Base-by-base conservation (phyloP, 2,329 filamentous ascomycete genomes). In the Cladophialophora chaetospira region DNA sequence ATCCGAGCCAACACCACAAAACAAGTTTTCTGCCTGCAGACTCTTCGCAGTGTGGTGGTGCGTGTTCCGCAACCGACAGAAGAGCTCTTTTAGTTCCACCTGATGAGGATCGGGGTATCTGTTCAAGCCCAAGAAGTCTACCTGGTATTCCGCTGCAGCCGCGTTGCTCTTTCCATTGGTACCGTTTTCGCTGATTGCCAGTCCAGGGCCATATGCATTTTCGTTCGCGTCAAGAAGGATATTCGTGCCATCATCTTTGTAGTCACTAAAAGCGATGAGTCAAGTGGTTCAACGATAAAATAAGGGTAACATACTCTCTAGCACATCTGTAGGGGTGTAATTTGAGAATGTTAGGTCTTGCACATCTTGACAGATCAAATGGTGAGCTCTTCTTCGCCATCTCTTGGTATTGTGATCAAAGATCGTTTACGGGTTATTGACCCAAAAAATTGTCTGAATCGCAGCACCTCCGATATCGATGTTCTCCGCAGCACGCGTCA, bases 71-170 rank as follows among this genome's bases (percentile, higher is more conserved):
- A 97, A 81, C 60, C 84, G 77, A 81, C 93, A 97, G 58, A 99
- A 85, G 40, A 87, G 82, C 73, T 91, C 84, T 75, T 99, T 99
- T 63, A 99, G 82, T 26, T 88, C 84, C 65, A 81, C 76, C 74
- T 99, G 94, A 82, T 99, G 92, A 42, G 94, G 94, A 73, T 99
- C 94, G 28, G 94, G 94, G 75, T 99, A 99, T 70, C 94, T 85
- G 79, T 99, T 88, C 68, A 99, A 82, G 62, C 89, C 87, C 49
- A 90, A 77, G 63, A 96, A 82, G 74, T 96, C 88, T 58, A 94
- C 79, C 58, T 17, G 86, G 78, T 25, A 79, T 77, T 3, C 72
- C 71, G 29, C 68, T 61, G 53, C 42, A 5, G 23, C n/a, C 4
- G 19, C 42, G 13, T 28, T 25, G 42, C 21, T 23, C 13, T 68